phyloP scores from a whole-genome alignment of 1,284 basidiomycete genomes.

The Exobasidium cylindrosporum region DNA sequence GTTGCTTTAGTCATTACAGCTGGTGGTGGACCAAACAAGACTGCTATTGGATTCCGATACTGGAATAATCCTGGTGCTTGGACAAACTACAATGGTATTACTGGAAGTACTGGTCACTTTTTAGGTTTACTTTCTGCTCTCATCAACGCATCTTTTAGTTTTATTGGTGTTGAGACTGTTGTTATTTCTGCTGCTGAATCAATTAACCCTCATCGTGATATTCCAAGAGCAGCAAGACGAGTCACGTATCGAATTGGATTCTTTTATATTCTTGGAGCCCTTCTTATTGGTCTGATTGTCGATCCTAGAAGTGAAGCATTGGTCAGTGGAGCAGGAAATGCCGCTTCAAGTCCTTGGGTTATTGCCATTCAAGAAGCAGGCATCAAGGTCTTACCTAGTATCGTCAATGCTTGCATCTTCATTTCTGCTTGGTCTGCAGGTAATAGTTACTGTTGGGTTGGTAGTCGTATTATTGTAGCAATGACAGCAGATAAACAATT shows the following conservation, averaged over 20 bases:
- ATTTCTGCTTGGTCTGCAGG: constrained; percentile 63
- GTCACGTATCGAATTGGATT: constrained; percentile 50
- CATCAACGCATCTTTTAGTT: constrained; percentile 70
- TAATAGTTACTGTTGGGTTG: constrained; percentile 62
- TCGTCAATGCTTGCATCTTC: constrained; percentile 58
- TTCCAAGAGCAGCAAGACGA: constrained; percentile 11
- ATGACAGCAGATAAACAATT: constrained; percentile 59
- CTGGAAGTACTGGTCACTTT: constrained; percentile 48
- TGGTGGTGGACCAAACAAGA: constrained; percentile 57
- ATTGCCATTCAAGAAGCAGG: constrained; percentile 60
- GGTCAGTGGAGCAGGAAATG: constrained; percentile 58
- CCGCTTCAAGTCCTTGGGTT: constrained; percentile 75
- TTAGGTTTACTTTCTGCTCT: constrained; percentile 39
- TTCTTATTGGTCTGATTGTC: constrained; percentile 73
- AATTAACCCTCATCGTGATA: constrained; percentile 49
- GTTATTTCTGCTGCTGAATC: constrained; percentile 71
- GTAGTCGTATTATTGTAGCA: constrained; percentile 61
- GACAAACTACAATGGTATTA: constrained; percentile 24
- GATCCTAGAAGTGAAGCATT: constrained; percentile 66
- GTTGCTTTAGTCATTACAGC: constrained; percentile 16
- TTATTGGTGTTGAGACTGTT: constrained; percentile 77
- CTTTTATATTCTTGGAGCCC: constrained; percentile 61
- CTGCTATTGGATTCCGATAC: constrained; percentile 25
- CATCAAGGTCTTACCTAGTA: background rate
- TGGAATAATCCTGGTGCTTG: constrained; percentile 22